Evolutionary conservation across 2,329 filamentous ascomycete species (phyloP).

Genomic region (Claviceps capensis): DNA sequence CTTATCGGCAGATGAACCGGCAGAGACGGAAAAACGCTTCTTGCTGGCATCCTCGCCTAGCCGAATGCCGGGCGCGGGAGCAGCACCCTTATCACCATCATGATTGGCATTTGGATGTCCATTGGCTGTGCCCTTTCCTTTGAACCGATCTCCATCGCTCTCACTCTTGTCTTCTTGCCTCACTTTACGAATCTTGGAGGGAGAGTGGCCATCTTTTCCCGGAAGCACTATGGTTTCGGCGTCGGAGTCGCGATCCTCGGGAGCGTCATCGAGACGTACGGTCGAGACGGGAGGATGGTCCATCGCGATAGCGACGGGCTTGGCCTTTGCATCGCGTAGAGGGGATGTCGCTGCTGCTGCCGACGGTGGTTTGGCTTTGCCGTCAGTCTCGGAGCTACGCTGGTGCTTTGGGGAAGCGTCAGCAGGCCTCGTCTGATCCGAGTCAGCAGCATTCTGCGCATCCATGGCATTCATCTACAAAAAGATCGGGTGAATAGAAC

Average conservation of each 20-base stretch:
- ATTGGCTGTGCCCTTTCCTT: conserved; percentile 14
- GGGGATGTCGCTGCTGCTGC: conserved; percentile 7
- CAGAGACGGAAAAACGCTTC: conserved; percentile 29
- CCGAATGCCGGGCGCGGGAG: conserved; percentile 21
- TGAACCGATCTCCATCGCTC: conserved; percentile 31
- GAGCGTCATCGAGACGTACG: conserved; percentile 21
- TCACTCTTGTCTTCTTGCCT: conserved; percentile 53
- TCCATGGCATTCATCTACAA: conserved; percentile 52
- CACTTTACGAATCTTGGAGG: conserved; percentile 48
- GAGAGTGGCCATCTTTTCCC: conserved; percentile 50
- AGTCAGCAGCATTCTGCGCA: conserved; percentile 54
- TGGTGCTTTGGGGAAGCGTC: conserved; percentile 37
- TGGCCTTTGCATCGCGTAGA: conserved; percentile 6
- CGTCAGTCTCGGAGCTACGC: conserved; percentile 13
- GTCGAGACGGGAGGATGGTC: conserved; percentile 3
- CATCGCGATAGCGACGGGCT: not conserved
- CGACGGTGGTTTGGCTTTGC: conserved; percentile 7
- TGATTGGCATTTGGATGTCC: conserved; percentile 18
- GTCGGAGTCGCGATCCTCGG: conserved; percentile 50
- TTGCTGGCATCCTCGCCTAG: conserved; percentile 27
- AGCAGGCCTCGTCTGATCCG: conserved; percentile 45
- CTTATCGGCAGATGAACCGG: conserved; percentile 21
- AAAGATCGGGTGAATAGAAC: conserved; percentile 37
- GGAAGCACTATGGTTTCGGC: conserved; percentile 59
- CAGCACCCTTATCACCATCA: conserved; percentile 20